These are phyloP conservation scores for Trapa incisa DNA, from an alignment of 345 rosid genomes.

Conservation along the genomic window DNA sequence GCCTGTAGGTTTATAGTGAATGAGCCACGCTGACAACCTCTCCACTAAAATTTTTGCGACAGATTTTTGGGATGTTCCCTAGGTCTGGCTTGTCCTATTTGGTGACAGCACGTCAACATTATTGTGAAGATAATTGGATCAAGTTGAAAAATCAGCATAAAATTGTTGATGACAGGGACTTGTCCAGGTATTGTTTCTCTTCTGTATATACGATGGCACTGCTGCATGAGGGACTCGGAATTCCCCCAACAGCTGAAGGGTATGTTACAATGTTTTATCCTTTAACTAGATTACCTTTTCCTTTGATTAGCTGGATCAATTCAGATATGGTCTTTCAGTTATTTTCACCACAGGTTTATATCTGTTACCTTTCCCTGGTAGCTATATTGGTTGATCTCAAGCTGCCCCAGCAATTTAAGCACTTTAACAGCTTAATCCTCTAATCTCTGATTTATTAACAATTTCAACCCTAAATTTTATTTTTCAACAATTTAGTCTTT, in stretches of 20 bases:
- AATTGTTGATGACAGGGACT: slow-evolving; percentile 22
- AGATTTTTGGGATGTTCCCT: slow-evolving; percentile 35
- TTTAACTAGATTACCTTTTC: not conserved
- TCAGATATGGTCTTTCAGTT: not conserved
- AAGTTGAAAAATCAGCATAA: slow-evolving; percentile 16
- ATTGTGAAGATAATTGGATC: slow-evolving; percentile 29
- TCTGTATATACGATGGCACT: slow-evolving; percentile 31
- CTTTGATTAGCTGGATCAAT: not conserved
- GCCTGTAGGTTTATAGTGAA: not conserved
- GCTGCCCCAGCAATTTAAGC: not conserved
- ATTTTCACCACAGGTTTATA: not conserved
- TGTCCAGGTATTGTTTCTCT: slow-evolving; percentile 37
- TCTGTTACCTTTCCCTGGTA: not conserved
- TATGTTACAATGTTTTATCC: slow-evolving; percentile 4
- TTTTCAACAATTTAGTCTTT: no score
- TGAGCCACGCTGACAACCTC: not conserved
- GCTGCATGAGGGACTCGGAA: slow-evolving; percentile 32
- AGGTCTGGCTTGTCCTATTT: slow-evolving; percentile 23
- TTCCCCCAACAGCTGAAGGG: slow-evolving; percentile 27
- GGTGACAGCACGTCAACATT: slow-evolving; percentile 27
- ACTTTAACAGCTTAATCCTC: not conserved
- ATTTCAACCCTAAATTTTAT: no score
- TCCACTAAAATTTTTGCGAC: slow-evolving; percentile 13
- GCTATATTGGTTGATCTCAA: not conserved
- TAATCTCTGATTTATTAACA: no score